A percentile compares a stretch with the other conserved stretches of the same genome.
Conservation (phyloP, 805 yeast species). For the Brettanomyces naardenensis region DNA sequence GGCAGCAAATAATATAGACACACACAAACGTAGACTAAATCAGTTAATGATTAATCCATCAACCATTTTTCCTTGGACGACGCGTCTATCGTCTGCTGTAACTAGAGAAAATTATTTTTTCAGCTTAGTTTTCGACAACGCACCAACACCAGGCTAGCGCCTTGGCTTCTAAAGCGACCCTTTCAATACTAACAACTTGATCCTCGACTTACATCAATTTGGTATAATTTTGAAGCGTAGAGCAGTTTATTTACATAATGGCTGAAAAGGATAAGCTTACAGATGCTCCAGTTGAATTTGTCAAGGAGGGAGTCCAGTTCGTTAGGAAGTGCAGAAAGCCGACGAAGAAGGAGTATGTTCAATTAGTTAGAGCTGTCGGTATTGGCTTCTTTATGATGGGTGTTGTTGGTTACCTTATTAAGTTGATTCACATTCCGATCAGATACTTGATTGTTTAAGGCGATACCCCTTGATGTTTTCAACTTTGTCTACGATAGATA, state of each 20-base stretch:
- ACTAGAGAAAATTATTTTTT: no score
- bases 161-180: no score
- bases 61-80: no score
- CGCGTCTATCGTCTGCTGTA: no score
- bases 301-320: constrained; percentile 86
- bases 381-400: constrained; percentile 97
- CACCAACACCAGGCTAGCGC: no score
- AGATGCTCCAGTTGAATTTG: constrained; percentile 84
- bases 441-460: constrained; percentile 87
- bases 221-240: no score
- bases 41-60: no score
- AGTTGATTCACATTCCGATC: constrained; percentile 90
- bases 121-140: no score
- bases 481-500: no score
- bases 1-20: neutral
- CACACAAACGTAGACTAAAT: neutral
- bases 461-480: no score
- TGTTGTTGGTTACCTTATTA: constrained; percentile 91
- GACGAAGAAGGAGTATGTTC: constrained; percentile 76
- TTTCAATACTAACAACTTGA: no score
- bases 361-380: constrained; percentile 92
- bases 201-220: no score
- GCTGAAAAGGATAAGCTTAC: constrained; percentile 58
- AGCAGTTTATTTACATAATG: constrained; percentile 14
- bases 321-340: constrained; percentile 92